Evolutionary conservation across 2,329 filamentous ascomycete species (phyloP).

Genomic region (Lizonia empirigonia): DNA sequence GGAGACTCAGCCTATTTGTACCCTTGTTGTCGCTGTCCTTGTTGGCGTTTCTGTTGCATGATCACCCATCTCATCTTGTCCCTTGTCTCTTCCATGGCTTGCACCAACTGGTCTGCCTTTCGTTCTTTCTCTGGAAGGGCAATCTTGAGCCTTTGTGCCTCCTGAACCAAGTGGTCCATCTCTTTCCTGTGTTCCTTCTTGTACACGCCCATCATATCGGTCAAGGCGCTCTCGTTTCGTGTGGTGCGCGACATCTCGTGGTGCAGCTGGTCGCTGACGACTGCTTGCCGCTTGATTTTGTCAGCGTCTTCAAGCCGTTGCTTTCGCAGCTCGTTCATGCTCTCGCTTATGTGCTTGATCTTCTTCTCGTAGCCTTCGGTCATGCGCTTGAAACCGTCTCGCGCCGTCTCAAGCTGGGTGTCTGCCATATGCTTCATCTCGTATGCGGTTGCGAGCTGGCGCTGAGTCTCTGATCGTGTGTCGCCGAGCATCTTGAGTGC

Average conservation of each 20-base stretch:
- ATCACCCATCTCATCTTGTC: constrained; percentile 76
- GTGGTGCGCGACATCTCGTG: constrained; percentile 67
- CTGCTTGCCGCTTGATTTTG: constrained; percentile 60
- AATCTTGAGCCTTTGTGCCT: constrained; percentile 62
- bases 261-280: constrained; percentile 75
- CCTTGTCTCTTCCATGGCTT: constrained; percentile 65
- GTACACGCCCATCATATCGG: constrained; percentile 66
- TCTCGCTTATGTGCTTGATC: constrained; percentile 60
- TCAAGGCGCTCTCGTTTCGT: constrained; percentile 67
- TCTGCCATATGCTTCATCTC: constrained; percentile 59
- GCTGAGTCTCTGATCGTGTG: constrained; percentile 62
- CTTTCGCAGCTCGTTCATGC: constrained; percentile 40
- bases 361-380: constrained; percentile 55
- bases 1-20: constrained; percentile 9
- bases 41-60: constrained; percentile 39
- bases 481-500: constrained; percentile 70
- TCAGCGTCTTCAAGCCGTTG: constrained; percentile 40
- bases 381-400: constrained; percentile 73
- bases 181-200: constrained; percentile 67
- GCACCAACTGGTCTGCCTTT: constrained; percentile 65
- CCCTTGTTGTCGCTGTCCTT: constrained; percentile 27
- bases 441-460: constrained; percentile 64
- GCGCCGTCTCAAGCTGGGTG: constrained; percentile 68
- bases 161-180: constrained; percentile 64
- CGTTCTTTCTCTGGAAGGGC: constrained; percentile 62